Conservation (phyloP, 768 basidiomycete species). For the Auriscalpium vulgare region DNA sequence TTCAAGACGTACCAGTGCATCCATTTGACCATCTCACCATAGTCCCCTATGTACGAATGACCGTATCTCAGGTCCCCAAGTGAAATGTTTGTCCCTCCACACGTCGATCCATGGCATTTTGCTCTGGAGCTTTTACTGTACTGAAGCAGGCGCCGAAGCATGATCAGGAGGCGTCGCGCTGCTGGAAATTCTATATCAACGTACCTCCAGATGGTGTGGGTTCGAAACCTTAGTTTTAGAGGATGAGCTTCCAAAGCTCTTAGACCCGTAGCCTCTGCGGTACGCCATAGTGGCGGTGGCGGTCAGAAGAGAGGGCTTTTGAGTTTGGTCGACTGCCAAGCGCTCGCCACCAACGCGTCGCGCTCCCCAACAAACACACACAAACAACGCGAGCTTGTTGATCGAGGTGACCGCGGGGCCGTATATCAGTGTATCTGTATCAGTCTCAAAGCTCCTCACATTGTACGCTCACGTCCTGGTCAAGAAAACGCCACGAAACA, state of each 20-base stretch:
- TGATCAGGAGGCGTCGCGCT: background rate
- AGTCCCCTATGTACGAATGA: constrained; percentile 31
- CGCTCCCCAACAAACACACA: background rate
- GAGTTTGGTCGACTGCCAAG: background rate
- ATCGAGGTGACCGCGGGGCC: no score
- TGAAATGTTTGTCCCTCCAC: constrained; percentile 45
- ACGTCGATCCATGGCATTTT: constrained; percentile 60
- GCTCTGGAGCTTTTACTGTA: constrained; percentile 66
- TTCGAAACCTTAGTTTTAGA: background rate
- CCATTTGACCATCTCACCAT: constrained; percentile 66
- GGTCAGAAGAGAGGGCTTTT: background rate
- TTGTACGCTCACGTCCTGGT: no score
- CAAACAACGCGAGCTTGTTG: no score
- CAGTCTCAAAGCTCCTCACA: no score
- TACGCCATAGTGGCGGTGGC: background rate
- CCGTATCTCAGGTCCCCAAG: constrained; percentile 63
- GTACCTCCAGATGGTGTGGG: constrained; percentile 1
- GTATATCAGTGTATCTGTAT: no score
- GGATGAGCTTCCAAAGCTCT: background rate
- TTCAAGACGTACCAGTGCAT: constrained; percentile 53
- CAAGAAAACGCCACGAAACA: no score
- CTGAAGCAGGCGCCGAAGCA: constrained; percentile 26
- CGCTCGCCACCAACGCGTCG: background rate
- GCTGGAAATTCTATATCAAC: background rate
- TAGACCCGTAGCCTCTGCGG: background rate